Conservation (phyloP, 176 grass and related monocot species). For the Otatea glauca region DNA sequence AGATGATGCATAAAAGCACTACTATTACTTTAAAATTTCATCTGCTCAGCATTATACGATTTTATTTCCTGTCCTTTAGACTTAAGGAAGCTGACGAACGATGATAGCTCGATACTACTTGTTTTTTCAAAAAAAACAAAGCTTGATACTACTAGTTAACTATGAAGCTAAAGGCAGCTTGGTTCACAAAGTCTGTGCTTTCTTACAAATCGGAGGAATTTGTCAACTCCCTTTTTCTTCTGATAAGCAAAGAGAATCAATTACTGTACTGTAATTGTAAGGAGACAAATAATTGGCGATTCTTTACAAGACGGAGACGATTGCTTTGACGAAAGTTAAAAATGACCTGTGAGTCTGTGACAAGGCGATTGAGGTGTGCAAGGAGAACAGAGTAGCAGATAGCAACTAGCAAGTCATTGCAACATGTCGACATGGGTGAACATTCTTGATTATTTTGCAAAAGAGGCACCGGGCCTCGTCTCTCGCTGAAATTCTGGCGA, state of each 20-base stretch:
- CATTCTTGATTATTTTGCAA: not conserved
- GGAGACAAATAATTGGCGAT: not conserved
- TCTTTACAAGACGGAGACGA: not conserved
- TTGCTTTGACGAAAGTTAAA: not conserved
- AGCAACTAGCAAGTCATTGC: not conserved
- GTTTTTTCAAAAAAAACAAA: not conserved
- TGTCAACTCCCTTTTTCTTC: too few relatives aligned
- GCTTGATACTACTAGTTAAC: not conserved
- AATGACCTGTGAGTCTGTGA: not conserved
- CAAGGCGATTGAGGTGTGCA: not conserved
- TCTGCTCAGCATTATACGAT: not conserved
- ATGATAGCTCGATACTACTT: not conserved
- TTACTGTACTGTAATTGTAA: not conserved
- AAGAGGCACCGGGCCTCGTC: not conserved
- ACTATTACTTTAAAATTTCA: not conserved
- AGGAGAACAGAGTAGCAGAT: not conserved
- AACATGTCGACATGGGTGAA: slow-evolving; percentile 47
- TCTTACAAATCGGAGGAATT: too few relatives aligned
- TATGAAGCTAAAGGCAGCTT: not conserved
- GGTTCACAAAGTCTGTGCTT: not conserved
- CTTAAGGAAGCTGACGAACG: not conserved
- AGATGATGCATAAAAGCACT: too few relatives aligned
- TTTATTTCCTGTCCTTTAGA: not conserved
- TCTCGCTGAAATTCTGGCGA: not conserved
- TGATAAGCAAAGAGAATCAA: not conserved